phyloP scores from a whole-genome alignment of 108 stramenopile genomes.

The Hondaea fermentalgiana region DNA sequence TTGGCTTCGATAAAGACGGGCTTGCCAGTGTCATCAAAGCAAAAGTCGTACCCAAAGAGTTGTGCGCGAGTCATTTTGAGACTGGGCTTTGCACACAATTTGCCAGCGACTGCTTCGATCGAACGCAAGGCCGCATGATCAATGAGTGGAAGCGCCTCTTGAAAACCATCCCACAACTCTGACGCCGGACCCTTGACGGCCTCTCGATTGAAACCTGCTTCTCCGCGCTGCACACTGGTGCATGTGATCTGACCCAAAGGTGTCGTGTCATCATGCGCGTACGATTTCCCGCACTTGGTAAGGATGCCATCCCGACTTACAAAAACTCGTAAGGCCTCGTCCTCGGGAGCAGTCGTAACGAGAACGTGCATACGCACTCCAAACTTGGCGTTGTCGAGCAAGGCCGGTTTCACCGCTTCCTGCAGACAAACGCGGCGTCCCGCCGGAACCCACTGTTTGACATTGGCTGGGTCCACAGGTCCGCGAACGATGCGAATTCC shows the following conservation, averaged over 20 bases:
- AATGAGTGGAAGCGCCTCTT: neutral
- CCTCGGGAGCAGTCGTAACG: neutral
- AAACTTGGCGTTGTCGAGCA: neutral
- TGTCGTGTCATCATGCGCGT: neutral
- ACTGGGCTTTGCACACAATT: neutral
- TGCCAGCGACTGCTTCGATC: neutral
- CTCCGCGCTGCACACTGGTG: conserved; percentile 6
- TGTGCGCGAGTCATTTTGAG: neutral
- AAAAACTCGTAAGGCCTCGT: neutral
- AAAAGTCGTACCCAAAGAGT: neutral
- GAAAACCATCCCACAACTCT: neutral
- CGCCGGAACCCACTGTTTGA: neutral
- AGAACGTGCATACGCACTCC: neutral
- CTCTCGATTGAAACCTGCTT: neutral
- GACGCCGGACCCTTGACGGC: neutral
- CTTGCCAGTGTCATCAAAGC: neutral
- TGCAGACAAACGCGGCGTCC: neutral
- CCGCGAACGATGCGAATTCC: neutral
- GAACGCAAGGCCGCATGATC: neutral
- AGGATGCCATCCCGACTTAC: neutral
- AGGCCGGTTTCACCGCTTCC: neutral
- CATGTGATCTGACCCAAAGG: neutral
- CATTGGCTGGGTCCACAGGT: neutral
- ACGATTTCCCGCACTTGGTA: neutral
- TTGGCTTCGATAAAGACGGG: conserved; percentile 1